phyloP scores from a whole-genome alignment of 306 rosid genomes.

The Sechiopsis laciniata region DNA sequence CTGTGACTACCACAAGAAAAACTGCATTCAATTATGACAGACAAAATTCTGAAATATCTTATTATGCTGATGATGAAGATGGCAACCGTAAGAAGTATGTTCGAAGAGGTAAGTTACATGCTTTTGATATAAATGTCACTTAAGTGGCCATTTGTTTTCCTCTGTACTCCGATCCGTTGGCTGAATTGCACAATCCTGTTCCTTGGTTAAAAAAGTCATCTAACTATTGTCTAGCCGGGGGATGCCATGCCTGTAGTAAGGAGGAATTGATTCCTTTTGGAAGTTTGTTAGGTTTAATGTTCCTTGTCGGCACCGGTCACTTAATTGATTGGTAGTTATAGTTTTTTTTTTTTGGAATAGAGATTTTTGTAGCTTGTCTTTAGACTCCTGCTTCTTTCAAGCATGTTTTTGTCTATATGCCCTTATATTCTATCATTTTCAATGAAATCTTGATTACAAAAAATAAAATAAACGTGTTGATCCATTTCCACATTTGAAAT shows the following conservation, averaged over 20 bases:
- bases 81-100: conserved; percentile 66
- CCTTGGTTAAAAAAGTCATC: not conserved
- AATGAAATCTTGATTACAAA: no score
- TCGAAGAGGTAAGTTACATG: conserved; percentile 61
- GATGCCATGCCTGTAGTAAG: not conserved
- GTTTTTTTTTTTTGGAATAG: no score
- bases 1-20: conserved; percentile 92
- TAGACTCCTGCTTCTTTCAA: no score
- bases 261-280: no score
- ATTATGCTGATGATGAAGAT: conserved; percentile 95
- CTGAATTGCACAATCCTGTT: not conserved
- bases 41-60: conserved; percentile 79
- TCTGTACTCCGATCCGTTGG: not conserved
- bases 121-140: not conserved
- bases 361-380: no score
- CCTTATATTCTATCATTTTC: no score
- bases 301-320: no score
- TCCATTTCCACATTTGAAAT: no score
- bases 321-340: no score
- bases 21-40: conserved; percentile 59
- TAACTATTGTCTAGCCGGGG: not conserved
- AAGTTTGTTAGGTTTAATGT: no score
- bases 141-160: conserved; percentile 1
- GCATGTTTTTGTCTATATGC: no score
- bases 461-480: no score